These are phyloP conservation scores for Alternaria arborescens DNA, from an alignment of 2,329 filamentous ascomycete genomes.

Conservation along the genomic window DNA sequence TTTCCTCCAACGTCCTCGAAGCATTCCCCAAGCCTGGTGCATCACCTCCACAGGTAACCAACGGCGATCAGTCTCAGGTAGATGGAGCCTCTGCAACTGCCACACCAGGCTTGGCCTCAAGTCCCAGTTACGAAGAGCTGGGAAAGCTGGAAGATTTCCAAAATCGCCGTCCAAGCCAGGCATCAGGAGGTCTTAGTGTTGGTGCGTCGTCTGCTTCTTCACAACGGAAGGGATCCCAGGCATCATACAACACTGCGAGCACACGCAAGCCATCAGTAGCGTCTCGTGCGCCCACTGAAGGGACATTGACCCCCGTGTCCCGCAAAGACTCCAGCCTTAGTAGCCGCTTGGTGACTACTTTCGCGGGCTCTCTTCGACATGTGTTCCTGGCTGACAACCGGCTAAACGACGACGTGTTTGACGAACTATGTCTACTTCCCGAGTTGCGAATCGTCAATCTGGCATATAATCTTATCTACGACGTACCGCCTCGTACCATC, in stretches of 20 bases:
- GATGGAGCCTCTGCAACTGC: slow-evolving; percentile 57
- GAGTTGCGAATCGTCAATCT: slow-evolving; percentile 91
- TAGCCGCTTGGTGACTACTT: slow-evolving; percentile 81
- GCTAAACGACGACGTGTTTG: slow-evolving; percentile 92
- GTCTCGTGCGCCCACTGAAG: slow-evolving; percentile 70
- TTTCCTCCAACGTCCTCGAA: slow-evolving; percentile 92
- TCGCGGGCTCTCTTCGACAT: slow-evolving; percentile 83
- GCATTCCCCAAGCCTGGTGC: slow-evolving; percentile 86
- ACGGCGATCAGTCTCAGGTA: slow-evolving; percentile 43
- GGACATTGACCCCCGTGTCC: slow-evolving; percentile 64
- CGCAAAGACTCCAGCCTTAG: slow-evolving; percentile 92
- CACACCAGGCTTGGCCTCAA: slow-evolving; percentile 56
- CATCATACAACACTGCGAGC: slow-evolving; percentile 71
- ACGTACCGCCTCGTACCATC: slow-evolving; percentile 88
- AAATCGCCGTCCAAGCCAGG: slow-evolving; percentile 81
- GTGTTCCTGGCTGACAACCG: slow-evolving; percentile 93
- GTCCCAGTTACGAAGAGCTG: slow-evolving; percentile 81
- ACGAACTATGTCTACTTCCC: slow-evolving; percentile 81
- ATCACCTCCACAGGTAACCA: slow-evolving; percentile 64
- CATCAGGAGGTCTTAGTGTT: slow-evolving; percentile 75
- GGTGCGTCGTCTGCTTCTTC: slow-evolving; percentile 73
- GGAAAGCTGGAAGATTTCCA: slow-evolving; percentile 69
- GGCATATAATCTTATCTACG: slow-evolving; percentile 92
- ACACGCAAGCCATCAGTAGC: slow-evolving; percentile 81
- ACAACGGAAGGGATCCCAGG: slow-evolving; percentile 81